phyloP scores from a whole-genome alignment of 73 alveolate species.

The Durusdinium trenchii region DNA sequence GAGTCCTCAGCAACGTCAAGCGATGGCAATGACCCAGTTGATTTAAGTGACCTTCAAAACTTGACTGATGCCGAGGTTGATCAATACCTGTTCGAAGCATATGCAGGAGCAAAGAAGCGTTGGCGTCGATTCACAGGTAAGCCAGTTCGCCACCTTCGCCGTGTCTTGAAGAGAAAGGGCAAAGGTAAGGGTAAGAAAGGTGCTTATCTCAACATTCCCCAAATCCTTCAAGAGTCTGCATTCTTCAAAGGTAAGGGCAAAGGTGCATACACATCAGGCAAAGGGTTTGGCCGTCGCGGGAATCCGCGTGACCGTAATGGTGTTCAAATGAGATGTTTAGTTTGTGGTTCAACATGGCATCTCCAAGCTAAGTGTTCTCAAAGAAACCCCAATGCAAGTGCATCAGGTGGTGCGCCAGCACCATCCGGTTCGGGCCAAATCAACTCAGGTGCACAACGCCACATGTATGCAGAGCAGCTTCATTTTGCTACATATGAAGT shows the following conservation, averaged over 20 bases:
- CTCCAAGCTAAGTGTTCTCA: neutral
- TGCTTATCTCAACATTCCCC: neutral
- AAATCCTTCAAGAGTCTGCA: neutral
- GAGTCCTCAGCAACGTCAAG: neutral
- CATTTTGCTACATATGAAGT: too few species aligned
- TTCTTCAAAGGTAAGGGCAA: neutral
- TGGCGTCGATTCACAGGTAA: constrained; percentile 17
- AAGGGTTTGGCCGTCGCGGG: neutral
- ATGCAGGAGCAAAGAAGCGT: neutral
- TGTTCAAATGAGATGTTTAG: neutral
- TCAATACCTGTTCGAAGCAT: neutral
- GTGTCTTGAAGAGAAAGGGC: neutral
- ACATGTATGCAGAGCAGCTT: too few species aligned
- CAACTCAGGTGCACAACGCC: too few species aligned
- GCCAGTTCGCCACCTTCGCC: neutral
- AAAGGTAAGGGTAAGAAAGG: neutral
- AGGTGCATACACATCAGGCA: neutral
- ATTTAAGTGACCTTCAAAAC: neutral
- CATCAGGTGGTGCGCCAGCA: neutral
- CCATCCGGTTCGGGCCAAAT: too few species aligned
- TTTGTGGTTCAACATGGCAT: neutral
- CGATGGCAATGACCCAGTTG: neutral
- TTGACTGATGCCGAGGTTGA: neutral
- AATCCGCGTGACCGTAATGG: neutral
- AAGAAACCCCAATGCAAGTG: neutral